Evolutionary conservation across 2,329 filamentous ascomycete genomes (phyloP), one percentile per base, ranked within the genome.

Genomic region (Fusarium piperis): DNA sequence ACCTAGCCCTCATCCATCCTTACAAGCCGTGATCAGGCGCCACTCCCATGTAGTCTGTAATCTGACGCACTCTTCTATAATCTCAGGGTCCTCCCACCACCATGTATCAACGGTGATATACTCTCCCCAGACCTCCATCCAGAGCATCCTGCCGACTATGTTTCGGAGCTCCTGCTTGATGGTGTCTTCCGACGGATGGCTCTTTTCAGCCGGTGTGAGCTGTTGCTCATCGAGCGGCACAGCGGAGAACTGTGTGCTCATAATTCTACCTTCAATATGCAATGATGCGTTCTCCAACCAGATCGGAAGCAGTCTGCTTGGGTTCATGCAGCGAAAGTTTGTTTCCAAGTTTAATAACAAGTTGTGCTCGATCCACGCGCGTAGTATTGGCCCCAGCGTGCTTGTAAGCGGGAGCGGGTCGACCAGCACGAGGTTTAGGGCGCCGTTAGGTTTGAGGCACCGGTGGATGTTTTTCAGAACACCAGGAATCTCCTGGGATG

Each of bases 11-110:
- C 16, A 38, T n/a, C 48, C n/a, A 6, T 81, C 83, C 74, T 88
- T 90, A 15, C 88, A 83, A 4, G 85, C 88, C 59, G 88, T 83
- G 53, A 91, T 85, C 13, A 88, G 77, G 36, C 83, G 84, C 74
- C 88, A 90, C 71, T 90, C 86, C 88, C 88, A 91, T 32, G 83
- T 82, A 0, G 89, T 91, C 5, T 84, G 83, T 59, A 86, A 75
- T 56, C 83, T 78, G 9, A 83, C 74, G 65, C 89, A 91, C 77
- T 91, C 89, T 39, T 85, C 81, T 1, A 89, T 77, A 62, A 87
- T 88, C 2, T 79, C 82, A 6, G 80, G 77, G 32, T 90, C 85
- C 38, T 91, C 87, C 89, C 89, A 91, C 89, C 89, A 91, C 88
- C 88, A 90, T 36, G 75, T 79, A 1, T 83, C 78, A 1, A 83